Percentiles rank a stretch among this genome's conserved stretches.
Conservation (phyloP, 805 yeast species). For the Ogataea sp. region DNA sequence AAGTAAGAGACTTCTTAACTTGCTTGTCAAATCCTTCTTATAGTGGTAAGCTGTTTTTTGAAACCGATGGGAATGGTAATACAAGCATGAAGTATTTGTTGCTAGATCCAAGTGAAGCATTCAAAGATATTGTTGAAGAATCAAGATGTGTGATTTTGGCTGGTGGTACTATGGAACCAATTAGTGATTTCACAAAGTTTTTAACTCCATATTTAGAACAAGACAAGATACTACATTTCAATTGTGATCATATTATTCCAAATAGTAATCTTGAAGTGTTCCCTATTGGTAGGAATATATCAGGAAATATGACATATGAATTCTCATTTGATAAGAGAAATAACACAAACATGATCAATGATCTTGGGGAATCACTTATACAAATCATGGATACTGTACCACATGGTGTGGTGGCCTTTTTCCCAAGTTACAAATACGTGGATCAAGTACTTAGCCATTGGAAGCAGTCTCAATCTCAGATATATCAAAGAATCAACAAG, state of each 20-base stretch:
- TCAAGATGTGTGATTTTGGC: constrained; percentile 70
- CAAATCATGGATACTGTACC: constrained; percentile 43
- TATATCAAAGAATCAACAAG: constrained; percentile 25
- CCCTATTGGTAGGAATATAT: constrained; percentile 34
- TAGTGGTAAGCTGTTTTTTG: constrained; percentile 74
- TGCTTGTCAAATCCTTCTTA: constrained; percentile 63
- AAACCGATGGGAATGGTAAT: constrained; percentile 24
- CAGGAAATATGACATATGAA: constrained; percentile 30
- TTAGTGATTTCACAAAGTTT: constrained; percentile 57
- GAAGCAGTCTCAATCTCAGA: constrained; percentile 28
- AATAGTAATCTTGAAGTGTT: constrained; percentile 54
- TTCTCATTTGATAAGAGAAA: constrained; percentile 66
- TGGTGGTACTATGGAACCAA: constrained; percentile 95
- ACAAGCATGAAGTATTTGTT: constrained; percentile 56
- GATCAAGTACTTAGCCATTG: constrained; percentile 42
- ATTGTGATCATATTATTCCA: constrained; percentile 84
- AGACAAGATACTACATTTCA: constrained; percentile 40
- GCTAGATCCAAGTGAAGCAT: constrained; percentile 69
- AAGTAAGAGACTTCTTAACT: constrained; percentile 54
- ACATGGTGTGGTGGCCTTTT: constrained; percentile 70
- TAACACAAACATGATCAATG: constrained; percentile 32
- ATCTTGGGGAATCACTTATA: constrained; percentile 42
- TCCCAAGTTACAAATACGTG: constrained; percentile 78
- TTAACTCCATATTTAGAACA: constrained; percentile 50
- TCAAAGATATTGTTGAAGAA: constrained; percentile 55